A percentile compares a stretch with the other conserved stretches of the same genome.
Conservation (phyloP, 2,329 filamentous ascomycete genomes). For the Neofusicoccum cordaticola region DNA sequence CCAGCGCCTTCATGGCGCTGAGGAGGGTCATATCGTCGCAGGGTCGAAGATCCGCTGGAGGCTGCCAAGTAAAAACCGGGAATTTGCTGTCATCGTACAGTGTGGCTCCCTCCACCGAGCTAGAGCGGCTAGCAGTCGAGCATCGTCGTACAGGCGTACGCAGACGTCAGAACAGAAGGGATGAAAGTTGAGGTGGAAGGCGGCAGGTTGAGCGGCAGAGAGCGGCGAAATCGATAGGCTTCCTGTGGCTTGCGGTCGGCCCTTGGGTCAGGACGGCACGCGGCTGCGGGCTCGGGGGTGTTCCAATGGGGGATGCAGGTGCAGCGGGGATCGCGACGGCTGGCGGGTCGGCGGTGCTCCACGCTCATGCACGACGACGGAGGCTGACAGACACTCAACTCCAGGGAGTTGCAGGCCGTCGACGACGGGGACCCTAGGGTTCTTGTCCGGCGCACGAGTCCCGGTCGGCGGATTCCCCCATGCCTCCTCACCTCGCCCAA, state of each 20-base stretch:
- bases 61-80: not conserved
- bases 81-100: not conserved
- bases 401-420: not conserved
- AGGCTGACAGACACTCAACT: not conserved
- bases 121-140: not conserved
- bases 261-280: not conserved
- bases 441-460: not conserved
- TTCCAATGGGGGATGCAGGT: not conserved
- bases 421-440: not conserved
- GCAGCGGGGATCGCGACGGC: not conserved
- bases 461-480: not conserved
- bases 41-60: not conserved
- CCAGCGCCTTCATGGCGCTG: not conserved
- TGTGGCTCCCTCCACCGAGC: not conserved
- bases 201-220: not conserved
- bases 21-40: constrained; percentile 1
- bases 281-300: not conserved
- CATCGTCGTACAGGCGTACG: not conserved
- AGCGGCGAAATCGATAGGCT: not conserved
- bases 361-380: constrained; percentile 3
- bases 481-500: not conserved
- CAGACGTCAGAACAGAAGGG: not conserved
- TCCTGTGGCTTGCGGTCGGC: not conserved
- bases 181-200: not conserved
- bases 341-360: not conserved